These are phyloP conservation scores for Xylariaceae sp. DNA, from an alignment of 2,329 filamentous ascomycete genomes.

Conservation along the genomic window DNA sequence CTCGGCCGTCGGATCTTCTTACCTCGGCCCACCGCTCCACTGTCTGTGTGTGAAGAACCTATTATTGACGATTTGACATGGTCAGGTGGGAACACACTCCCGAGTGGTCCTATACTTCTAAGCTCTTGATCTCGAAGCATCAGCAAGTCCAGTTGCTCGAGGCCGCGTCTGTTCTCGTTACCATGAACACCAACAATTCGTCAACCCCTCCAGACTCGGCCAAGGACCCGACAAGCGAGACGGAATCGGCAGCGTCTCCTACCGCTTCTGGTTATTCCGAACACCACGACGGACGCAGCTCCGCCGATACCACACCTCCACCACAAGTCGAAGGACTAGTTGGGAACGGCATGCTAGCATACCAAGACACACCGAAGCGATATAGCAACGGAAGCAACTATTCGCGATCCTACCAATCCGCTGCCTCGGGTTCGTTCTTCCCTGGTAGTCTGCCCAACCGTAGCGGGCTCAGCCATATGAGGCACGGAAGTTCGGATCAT, in stretches of 20 bases:
- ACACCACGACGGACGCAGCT: conserved; percentile 72
- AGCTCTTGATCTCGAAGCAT: conserved; percentile 97
- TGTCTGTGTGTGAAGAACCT: conserved; percentile 29
- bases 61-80: conserved; percentile 36
- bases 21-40: too few species aligned
- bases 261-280: conserved; percentile 78
- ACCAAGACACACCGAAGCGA: conserved; percentile 51
- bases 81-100: conserved; percentile 98
- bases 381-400: conserved; percentile 55
- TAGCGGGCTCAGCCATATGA: conserved; percentile 55
- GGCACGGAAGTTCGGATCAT: conserved; percentile 72
- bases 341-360: conserved; percentile 44
- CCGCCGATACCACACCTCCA: conserved; percentile 87
- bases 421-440: conserved; percentile 51
- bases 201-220: conserved; percentile 62
- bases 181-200: conserved; percentile 65
- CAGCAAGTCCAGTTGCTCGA: conserved; percentile 98
- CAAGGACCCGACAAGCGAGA: conserved; percentile 70
- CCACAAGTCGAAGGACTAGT: conserved; percentile 66
- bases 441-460: conserved; percentile 48
- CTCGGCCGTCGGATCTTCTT: conserved; percentile 28
- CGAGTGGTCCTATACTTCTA: conserved; percentile 95
- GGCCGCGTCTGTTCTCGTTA: conserved; percentile 90
- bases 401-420: conserved; percentile 79
- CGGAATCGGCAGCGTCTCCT: conserved; percentile 78